Percentiles rank a stretch among this genome's conserved stretches.
Evolutionary conservation across 768 basidiomycete genomes (phyloP).

Genomic region (Kwoniella shandongensis): DNA sequence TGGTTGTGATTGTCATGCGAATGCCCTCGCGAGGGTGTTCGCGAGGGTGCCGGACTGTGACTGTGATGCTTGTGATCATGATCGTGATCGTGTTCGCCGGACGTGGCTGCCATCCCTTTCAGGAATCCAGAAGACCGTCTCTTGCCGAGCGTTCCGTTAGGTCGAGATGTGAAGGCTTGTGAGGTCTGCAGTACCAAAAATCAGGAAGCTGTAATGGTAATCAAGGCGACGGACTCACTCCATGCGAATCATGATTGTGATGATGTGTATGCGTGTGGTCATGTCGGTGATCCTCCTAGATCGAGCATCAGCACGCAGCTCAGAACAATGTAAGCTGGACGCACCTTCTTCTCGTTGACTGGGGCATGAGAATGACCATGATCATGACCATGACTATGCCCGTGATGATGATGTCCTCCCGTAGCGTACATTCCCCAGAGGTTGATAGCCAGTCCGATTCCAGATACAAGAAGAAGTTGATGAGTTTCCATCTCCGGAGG

Average conservation of each 20-base stretch:
- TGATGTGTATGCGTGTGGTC: constrained; percentile 7
- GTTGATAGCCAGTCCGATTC: constrained; percentile 86
- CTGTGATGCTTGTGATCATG: constrained; percentile 26
- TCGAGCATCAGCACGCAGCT: neutral
- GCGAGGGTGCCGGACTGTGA: neutral
- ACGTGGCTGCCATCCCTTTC: constrained; percentile 1
- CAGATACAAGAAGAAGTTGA: constrained; percentile 84
- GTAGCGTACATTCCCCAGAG: constrained; percentile 99
- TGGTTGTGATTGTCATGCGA: constrained; percentile 27
- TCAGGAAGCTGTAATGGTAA: neutral
- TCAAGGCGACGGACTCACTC: constrained; percentile 6
- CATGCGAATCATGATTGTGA: constrained; percentile 14
- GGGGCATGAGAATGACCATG: constrained; percentile 35
- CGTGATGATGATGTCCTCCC: constrained; percentile 63
- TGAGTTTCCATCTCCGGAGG: constrained; percentile 95
- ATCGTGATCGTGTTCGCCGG: constrained; percentile 26
- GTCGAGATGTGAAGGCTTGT: constrained; percentile 6
- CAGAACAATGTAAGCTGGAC: neutral
- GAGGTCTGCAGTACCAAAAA: neutral
- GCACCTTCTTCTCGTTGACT: constrained; percentile 41
- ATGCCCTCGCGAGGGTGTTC: constrained; percentile 44
- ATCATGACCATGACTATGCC: constrained; percentile 43
- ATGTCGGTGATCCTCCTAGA: constrained; percentile 23
- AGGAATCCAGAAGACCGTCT: neutral
- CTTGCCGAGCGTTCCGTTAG: constrained; percentile 9